phyloP scores from a whole-genome alignment of 2,329 filamentous ascomycete genomes.

The Daldinia sp. region DNA sequence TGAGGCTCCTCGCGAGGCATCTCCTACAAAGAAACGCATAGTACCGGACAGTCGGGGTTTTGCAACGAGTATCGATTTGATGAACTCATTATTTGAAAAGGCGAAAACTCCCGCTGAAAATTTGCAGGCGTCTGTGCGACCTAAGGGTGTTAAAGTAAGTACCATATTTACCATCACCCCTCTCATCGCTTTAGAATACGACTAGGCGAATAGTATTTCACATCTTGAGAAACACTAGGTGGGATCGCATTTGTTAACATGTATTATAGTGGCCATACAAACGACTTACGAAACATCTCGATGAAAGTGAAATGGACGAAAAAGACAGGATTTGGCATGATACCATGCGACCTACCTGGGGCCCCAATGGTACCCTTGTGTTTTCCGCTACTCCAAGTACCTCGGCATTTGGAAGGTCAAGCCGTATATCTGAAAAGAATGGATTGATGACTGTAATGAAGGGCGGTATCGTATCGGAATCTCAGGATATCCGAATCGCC shows the following conservation, averaged over 20 bases:
- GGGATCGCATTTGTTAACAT: slow-evolving; percentile 59
- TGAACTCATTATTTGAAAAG: slow-evolving; percentile 92
- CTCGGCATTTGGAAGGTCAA: slow-evolving; percentile 49
- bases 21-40: slow-evolving; percentile 53
- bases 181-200: not conserved
- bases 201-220: not conserved
- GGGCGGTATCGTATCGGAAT: slow-evolving; percentile 71
- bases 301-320: slow-evolving; percentile 71
- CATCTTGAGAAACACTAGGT: not conserved
- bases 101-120: slow-evolving; percentile 70
- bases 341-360: slow-evolving; percentile 83
- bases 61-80: slow-evolving; percentile 90
- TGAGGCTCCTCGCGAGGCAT: slow-evolving; percentile 47
- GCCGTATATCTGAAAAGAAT: slow-evolving; percentile 55
- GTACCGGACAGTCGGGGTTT: slow-evolving; percentile 73
- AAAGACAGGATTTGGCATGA: slow-evolving; percentile 77
- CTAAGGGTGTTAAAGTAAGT: slow-evolving; percentile 86
- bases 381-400: slow-evolving; percentile 63
- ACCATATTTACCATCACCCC: slow-evolving; percentile 52
- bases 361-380: slow-evolving; percentile 77
- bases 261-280: slow-evolving; percentile 84
- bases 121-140: slow-evolving; percentile 62
- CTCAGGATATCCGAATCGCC: slow-evolving; percentile 73
- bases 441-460: slow-evolving; percentile 66
- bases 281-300: slow-evolving; percentile 76